Percentiles rank a stretch among this genome's conserved stretches.
Evolutionary conservation across 1,284 basidiomycete genomes (phyloP).

Genomic region (Ustilago xerochloae): DNA sequence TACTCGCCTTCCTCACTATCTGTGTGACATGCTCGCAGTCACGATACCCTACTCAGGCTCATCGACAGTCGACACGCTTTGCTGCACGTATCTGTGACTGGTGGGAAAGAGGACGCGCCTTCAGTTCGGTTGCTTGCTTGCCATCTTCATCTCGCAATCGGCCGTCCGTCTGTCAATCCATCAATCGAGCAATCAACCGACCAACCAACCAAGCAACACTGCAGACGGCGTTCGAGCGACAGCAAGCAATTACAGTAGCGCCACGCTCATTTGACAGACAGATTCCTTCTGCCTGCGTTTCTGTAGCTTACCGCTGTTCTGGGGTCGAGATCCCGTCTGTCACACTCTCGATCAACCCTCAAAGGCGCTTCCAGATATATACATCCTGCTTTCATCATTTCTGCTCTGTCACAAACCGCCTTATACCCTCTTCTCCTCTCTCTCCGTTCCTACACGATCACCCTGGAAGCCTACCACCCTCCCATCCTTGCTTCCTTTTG

Average conservation of each 20-base stretch:
- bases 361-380: neutral
- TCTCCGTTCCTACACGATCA: neutral
- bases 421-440: neutral
- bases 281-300: neutral
- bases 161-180: neutral
- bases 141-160: neutral
- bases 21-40: no score
- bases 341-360: neutral
- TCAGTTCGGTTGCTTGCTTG: neutral
- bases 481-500: neutral
- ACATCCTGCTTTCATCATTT: neutral
- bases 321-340: neutral
- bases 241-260: no score
- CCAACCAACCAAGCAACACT: neutral
- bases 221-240: no score
- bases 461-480: neutral
- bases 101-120: neutral
- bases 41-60: no score
- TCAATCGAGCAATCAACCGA: neutral
- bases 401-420: neutral
- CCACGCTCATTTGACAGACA: neutral
- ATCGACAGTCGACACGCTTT: neutral
- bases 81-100: slow-evolving; percentile 3
- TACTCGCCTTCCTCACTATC: no score
- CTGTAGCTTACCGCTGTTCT: no score